Evolutionary conservation across 306 rosid genomes (phyloP).

Genomic region (Medicago arabica): DNA sequence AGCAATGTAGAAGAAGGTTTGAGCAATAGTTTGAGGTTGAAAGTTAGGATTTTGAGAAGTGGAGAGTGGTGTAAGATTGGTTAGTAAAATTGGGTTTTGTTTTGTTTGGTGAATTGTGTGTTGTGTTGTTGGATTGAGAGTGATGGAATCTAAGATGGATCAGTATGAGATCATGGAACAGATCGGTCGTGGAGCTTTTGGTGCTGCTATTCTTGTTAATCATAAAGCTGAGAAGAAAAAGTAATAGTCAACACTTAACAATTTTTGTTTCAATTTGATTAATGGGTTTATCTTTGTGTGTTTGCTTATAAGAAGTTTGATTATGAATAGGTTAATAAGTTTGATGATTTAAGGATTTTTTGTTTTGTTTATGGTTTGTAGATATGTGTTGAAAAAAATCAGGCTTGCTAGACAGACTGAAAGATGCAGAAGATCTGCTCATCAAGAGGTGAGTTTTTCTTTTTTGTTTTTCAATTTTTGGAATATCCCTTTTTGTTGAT

Average conservation of each 20-base stretch:
- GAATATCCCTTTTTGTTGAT: constrained; percentile 32
- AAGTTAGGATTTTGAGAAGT: constrained; percentile 38
- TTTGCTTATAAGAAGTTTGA: neutral
- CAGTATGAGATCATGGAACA: constrained; percentile 99
- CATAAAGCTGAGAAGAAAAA: constrained; percentile 93
- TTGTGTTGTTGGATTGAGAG: constrained; percentile 27
- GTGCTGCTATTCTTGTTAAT: constrained; percentile 95
- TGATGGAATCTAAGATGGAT: constrained; percentile 97
- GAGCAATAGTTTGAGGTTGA: constrained; percentile 32
- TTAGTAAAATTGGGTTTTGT: constrained; percentile 26
- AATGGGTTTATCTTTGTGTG: constrained; percentile 24
- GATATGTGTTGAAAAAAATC: constrained; percentile 99
- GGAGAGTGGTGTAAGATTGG: constrained; percentile 48
- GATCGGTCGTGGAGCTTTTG: constrained; percentile 99
- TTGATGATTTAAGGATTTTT: constrained; percentile 38
- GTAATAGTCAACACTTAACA: constrained; percentile 45
- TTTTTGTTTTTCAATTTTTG: neutral
- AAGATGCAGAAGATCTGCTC: constrained; percentile 97
- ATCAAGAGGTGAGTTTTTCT: constrained; percentile 80
- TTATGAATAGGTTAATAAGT: constrained; percentile 23
- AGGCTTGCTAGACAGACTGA: constrained; percentile 99
- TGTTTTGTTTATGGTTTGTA: constrained; percentile 50
- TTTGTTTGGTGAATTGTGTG: constrained; percentile 6
- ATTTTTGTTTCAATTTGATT: constrained; percentile 20
- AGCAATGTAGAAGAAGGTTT: constrained; percentile 48